Base-by-base conservation (phyloP, 768 basidiomycete genomes). In the Basidioascus undulatus region DNA sequence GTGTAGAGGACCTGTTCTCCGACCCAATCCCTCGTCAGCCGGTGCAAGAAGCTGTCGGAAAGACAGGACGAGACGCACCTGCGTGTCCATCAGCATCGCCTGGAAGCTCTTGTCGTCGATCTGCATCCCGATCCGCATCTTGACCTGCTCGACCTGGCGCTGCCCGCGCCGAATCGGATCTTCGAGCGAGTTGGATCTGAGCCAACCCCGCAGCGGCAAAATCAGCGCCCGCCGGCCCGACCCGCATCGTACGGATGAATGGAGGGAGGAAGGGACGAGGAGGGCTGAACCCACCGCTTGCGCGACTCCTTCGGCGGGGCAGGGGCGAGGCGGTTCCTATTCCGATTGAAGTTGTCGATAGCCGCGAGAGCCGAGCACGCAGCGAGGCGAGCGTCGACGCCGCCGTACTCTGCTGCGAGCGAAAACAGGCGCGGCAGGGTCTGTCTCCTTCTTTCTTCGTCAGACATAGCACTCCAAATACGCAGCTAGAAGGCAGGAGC, bases 61-160 rank as follows among this genome's bases (percentile, higher is more conserved):
- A 35, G 24, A 21, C 26, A 34, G 7, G n/a, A 16, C 35, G 27
- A 33, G 11, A 55, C 55, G 45, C 39, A 83, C 83, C 59, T 84
- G 80, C 2, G 83, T 82, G 50, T 92, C 84, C 18, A 86, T 64
- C 37, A 98, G 62, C 31, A 66, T 68, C 4, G 73, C 64, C 53
- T 87, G 82, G 59, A 96, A 98, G 4, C 76, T 70, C 55, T 68
- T 75, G 57, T 96, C 92, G 55, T 98, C 92, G 71, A 96, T 81
- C 59, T 83, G 79, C 69, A 92, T 72, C 44, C 76, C 78, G 53
- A 78, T 68, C 55, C 84, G 82, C 40, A 92, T 65, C 57, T 81
- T 86, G 20, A 71, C 74, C 51, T 84, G 79, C 50, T 92, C 83
- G 2, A 87, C 76, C 49, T 84, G 82, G 45, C 80, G 66, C 57